Percentiles rank a stretch among this genome's conserved stretches.
Evolutionary conservation across 2,329 filamentous ascomycete species (phyloP).

Genomic region (Chalaropsis thielavioides): DNA sequence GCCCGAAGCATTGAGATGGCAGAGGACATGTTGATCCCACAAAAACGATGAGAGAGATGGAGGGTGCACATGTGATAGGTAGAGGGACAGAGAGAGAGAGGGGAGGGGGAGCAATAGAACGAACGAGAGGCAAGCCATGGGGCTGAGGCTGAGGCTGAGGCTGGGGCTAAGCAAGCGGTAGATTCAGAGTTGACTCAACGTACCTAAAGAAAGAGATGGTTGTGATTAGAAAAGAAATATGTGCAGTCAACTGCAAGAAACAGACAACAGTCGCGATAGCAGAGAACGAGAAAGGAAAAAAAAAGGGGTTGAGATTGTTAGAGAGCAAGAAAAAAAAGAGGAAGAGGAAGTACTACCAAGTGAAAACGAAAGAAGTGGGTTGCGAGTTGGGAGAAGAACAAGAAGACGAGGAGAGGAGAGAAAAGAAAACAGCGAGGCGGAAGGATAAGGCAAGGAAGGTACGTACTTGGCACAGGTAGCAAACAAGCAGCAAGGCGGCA

Average conservation of each 20-base stretch:
- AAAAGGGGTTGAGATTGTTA: constrained; percentile 1
- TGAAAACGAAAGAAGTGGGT: constrained; percentile 10
- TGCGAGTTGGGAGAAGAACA: constrained; percentile 7
- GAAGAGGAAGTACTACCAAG: not conserved
- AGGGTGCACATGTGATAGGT: not conserved
- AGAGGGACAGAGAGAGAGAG: not conserved
- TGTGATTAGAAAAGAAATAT: constrained; percentile 17
- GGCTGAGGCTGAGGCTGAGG: no score
- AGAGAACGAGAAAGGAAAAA: constrained; percentile 11
- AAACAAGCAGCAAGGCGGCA: constrained; percentile 1
- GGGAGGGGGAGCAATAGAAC: not conserved
- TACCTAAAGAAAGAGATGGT: constrained; percentile 16
- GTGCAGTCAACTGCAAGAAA: constrained; percentile 17
- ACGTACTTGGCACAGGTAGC: not conserved
- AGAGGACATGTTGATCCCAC: not conserved
- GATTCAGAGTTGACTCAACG: not conserved
- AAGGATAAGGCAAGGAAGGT: not conserved
- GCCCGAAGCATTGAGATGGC: not conserved
- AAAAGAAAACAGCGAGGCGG: constrained; percentile 7
- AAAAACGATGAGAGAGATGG: not conserved
- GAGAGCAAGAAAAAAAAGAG: constrained; percentile 8
- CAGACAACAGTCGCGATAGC: constrained; percentile 12
- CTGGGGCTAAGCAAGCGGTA: not conserved
- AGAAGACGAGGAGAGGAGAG: constrained; percentile 3
- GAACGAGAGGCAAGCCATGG: not conserved